A percentile compares a stretch with the other conserved stretches of the same genome.
phyloP scores from a whole-genome alignment of 1,284 basidiomycete genomes.

The Singerocomus inundabilis region DNA sequence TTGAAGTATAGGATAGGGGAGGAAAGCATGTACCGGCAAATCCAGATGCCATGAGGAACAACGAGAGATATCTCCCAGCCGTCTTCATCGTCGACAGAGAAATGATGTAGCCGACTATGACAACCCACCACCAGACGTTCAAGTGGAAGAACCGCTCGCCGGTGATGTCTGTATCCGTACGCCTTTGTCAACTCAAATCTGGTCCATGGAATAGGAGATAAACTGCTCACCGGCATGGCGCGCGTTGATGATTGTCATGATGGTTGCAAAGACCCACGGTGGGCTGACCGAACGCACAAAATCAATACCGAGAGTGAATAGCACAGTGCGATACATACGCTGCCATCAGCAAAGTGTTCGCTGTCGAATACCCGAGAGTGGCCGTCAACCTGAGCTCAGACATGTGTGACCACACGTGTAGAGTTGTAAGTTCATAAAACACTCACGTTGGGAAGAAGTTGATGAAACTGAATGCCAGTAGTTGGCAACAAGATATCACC shows the following conservation, averaged over 20 bases:
- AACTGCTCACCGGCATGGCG: constrained; percentile 53
- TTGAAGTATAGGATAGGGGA: background rate
- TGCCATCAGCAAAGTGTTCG: too few species aligned
- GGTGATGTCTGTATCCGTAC: constrained; percentile 43
- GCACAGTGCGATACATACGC: constrained; percentile 31
- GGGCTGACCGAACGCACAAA: constrained; percentile 35
- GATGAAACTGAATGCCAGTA: constrained; percentile 70
- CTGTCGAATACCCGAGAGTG: constrained; percentile 66
- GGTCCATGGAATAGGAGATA: background rate
- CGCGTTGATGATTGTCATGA: too few species aligned
- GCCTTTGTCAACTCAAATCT: background rate
- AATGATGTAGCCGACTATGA: constrained; percentile 64
- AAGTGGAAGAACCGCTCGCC: constrained; percentile 73
- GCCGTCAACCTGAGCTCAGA: constrained; percentile 48
- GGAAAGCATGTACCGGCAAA: constrained; percentile 48
- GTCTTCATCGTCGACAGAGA: too few species aligned
- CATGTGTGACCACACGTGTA: background rate
- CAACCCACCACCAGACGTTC: constrained; percentile 55
- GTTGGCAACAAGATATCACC: constrained; percentile 50
- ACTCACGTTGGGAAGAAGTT: constrained; percentile 71
- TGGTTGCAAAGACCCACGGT: too few species aligned
- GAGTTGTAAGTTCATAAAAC: background rate
- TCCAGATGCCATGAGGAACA: constrained; percentile 65
- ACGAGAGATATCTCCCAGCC: constrained; percentile 61
- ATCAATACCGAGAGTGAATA: constrained; percentile 4